Base-by-base conservation (phyloP, 2,329 filamentous ascomycete species). In the Verticillium tricorpus region DNA sequence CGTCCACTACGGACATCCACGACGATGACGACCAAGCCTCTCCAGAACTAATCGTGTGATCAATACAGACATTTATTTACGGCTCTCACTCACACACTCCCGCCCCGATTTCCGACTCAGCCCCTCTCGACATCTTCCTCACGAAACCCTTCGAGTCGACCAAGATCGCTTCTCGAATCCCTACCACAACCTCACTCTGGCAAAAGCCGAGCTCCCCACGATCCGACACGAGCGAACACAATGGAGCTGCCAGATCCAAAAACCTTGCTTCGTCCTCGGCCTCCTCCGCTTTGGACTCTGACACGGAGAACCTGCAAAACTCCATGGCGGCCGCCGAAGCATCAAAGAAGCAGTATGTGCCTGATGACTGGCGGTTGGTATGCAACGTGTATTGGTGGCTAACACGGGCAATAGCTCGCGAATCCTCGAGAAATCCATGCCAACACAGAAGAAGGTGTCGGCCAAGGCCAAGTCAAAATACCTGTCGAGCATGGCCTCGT, bases 71-170 rank as follows among this genome's bases (percentile, higher is more conserved):
- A 22, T 77, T 89, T 56, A 75, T 80, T 52, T 87, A 83, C 67
- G 84, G 82, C 66, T 77, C 77, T 22, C 78, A 77, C 64, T 79
- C 78, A 34, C 78, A 85, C 67, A 73, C 73, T 56, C 78, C 86
- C 63, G 71, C 76, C 60, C 76, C 73, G 60, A 77, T 76, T 17
- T 65, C 76, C 58, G 78, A 82, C 60, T 76, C 80, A 17, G 77
- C 79, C 60, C 75, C 81, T 34, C 82, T 82, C 73, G 85, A 88
- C 61, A 74, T 89, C 31, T 88, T 82, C 71, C 77, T 82, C 50
- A 82, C 83, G 56, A 77, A 81, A 64, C 78, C 81, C n/a, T 77
- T 79, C 67, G 77, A 81, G 60, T 76, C 79, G 3, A 74, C 77
- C 19, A 74, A 74, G 66, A 76, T 75, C 65, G 81, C 81, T 32